A percentile compares a stretch with the other conserved stretches of the same genome.
phyloP scores from a whole-genome alignment of 768 basidiomycete species.

The Podaxis sp. region DNA sequence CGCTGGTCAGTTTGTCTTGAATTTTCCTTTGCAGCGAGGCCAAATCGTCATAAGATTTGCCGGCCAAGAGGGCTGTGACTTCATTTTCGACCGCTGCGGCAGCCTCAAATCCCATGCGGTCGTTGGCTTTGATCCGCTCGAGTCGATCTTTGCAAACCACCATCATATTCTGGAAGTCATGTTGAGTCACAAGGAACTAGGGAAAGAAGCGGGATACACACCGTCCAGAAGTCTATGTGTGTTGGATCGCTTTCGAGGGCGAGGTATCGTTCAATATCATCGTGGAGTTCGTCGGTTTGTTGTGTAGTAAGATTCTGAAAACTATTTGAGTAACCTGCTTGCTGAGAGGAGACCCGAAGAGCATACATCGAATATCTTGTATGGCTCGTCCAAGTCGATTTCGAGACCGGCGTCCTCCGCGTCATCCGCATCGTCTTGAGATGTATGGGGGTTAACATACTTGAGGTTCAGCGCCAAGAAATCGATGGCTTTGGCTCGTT shows the following conservation, averaged over 20 bases:
- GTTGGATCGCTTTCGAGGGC: slow-evolving; percentile 79
- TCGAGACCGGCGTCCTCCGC: slow-evolving; percentile 85
- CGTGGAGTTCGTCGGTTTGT: slow-evolving; percentile 91
- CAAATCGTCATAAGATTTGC: slow-evolving; percentile 86
- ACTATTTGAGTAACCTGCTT: slow-evolving; percentile 17
- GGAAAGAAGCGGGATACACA: slow-evolving; percentile 33
- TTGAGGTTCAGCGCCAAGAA: slow-evolving; percentile 95
- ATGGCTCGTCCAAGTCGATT: slow-evolving; percentile 98
- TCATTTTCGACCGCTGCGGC: slow-evolving; percentile 84
- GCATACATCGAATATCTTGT: slow-evolving; percentile 93
- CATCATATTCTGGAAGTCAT: slow-evolving; percentile 80
- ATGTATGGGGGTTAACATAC: slow-evolving; percentile 74
- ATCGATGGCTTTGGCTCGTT: slow-evolving; percentile 97
- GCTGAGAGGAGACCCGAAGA: neutral
- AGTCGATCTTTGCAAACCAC: slow-evolving; percentile 91
- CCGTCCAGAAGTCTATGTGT: slow-evolving; percentile 98
- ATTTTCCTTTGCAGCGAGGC: slow-evolving; percentile 80
- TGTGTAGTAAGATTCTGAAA: slow-evolving; percentile 76
- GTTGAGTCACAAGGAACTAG: neutral
- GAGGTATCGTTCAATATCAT: slow-evolving; percentile 92
- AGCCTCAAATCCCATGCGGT: slow-evolving; percentile 65
- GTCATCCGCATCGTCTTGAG: slow-evolving; percentile 60
- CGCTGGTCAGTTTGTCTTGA: slow-evolving; percentile 84
- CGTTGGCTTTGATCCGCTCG: slow-evolving; percentile 67
- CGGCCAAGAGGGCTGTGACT: slow-evolving; percentile 75